Percentiles rank a stretch among this genome's conserved stretches.
phyloP scores from a whole-genome alignment of 2,329 filamentous ascomycete genomes.

The Raffaelea deltoideospora region DNA sequence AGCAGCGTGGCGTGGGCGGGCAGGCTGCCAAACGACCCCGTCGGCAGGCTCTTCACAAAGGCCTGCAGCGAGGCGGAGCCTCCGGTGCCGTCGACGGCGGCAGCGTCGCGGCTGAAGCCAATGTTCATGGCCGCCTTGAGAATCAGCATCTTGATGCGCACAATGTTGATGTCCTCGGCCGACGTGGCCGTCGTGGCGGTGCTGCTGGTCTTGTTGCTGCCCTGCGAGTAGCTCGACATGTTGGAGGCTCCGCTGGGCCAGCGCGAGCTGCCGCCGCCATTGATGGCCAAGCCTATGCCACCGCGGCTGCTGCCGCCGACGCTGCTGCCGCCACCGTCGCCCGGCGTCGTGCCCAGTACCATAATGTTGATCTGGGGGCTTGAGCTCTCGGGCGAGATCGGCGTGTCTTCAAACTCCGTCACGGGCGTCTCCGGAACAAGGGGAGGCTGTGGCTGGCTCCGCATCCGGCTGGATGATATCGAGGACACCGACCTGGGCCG shows the following conservation, averaged over 20 bases:
- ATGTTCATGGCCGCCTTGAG: slow-evolving; percentile 76
- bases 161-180: slow-evolving; percentile 61
- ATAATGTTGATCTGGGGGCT: slow-evolving; percentile 72
- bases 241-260: slow-evolving; percentile 76
- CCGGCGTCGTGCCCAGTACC: slow-evolving; percentile 42
- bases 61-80: slow-evolving; percentile 45
- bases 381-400: slow-evolving; percentile 65
- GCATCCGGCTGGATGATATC: too few species aligned
- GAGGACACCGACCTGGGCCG: slow-evolving; percentile 7
- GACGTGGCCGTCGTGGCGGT: slow-evolving; percentile 56
- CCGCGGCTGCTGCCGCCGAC: slow-evolving; percentile 27
- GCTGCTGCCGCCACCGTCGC: slow-evolving; percentile 17
- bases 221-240: slow-evolving; percentile 65
- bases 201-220: slow-evolving; percentile 48
- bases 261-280: slow-evolving; percentile 18
- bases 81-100: slow-evolving; percentile 25
- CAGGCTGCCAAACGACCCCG: slow-evolving; percentile 62
- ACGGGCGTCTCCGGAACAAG: slow-evolving; percentile 75
- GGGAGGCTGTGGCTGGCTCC: slow-evolving; percentile 14
- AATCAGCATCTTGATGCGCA: slow-evolving; percentile 63
- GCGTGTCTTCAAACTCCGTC: slow-evolving; percentile 87
- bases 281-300: neutral
- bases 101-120: slow-evolving; percentile 53
- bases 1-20: slow-evolving; percentile 58
- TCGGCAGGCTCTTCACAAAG: slow-evolving; percentile 62